Conservation (phyloP, 2,329 filamentous ascomycete genomes). For the Hypoxylon sp. region DNA sequence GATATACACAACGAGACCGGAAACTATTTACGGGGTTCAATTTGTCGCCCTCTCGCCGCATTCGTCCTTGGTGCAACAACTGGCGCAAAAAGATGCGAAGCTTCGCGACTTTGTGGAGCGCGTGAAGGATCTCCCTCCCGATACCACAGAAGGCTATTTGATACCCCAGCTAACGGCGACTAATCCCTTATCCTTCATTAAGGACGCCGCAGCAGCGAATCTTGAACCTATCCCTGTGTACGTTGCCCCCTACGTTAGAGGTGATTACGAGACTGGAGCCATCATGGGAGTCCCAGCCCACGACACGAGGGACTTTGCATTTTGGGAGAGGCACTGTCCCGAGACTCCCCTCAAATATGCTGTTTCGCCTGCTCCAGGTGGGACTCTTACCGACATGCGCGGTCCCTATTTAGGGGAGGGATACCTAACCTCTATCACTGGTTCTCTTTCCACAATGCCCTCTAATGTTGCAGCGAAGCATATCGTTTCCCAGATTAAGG, state of each 20-base stretch:
- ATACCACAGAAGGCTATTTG: constrained; percentile 77
- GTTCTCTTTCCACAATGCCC: constrained; percentile 73
- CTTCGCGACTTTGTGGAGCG: constrained; percentile 78
- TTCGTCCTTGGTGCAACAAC: constrained; percentile 76
- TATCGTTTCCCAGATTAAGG: constrained; percentile 71
- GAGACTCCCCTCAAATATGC: constrained; percentile 74
- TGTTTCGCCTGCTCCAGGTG: constrained; percentile 67
- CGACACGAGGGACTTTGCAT: constrained; percentile 82
- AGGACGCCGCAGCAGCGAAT: constrained; percentile 64
- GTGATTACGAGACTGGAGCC: constrained; percentile 87
- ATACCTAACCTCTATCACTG: constrained; percentile 75
- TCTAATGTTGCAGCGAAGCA: constrained; percentile 74
- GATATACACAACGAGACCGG: constrained; percentile 87
- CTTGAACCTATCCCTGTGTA: constrained; percentile 78
- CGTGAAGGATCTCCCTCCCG: constrained; percentile 67
- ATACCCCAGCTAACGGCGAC: constrained; percentile 73
- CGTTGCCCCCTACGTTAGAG: constrained; percentile 86
- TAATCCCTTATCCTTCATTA: constrained; percentile 75
- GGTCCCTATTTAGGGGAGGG: constrained; percentile 77
- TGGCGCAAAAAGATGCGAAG: constrained; percentile 72
- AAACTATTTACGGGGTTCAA: constrained; percentile 89
- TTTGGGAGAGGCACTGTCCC: constrained; percentile 80
- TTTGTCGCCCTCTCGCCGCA: constrained; percentile 83
- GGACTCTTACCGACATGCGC: constrained; percentile 60
- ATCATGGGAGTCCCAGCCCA: constrained; percentile 95